Evolutionary conservation across 805 yeast genomes (phyloP), one percentile per base, ranked within the genome.

Genomic region (Nakazawaea anatomiae): DNA sequence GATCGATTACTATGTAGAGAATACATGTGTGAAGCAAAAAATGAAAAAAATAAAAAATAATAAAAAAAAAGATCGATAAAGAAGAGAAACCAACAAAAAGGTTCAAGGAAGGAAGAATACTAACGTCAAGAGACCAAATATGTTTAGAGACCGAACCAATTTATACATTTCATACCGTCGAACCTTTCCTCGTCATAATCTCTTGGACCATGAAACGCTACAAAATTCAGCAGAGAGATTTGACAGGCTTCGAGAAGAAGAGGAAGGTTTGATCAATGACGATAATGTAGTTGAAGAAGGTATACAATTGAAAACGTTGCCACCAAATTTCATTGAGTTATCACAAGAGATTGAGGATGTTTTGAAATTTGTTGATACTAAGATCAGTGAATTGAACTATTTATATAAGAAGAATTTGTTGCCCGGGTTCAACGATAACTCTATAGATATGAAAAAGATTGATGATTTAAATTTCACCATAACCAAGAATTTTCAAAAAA

Each of bases 141-240:
- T 92, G 97, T 88, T 87, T 62, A 77, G 98, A 65, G 98, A 94
- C 69, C 76, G 97, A 65, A 94, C 99, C n/a, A 92, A 91, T 62
- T 75, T 92, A 56, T 92, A 76, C 66, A 72, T 90, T 27, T 89
- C 97, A 44, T 92, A 87, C 63, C 80, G 99, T 55, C 81, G 94
- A 53, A 90, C 98, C 9, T 85, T 84, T 52, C 95, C 96, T 0
- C 90, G 90, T 57, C 80, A 76, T 54, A 69, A 71, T 27, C 56
- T 52, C 14, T 56, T 55, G 14, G 52, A 44, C 6, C 55, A 40
- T 51, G 54, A 49, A 39, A 41, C 43, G n/a, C 44, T 28, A n/a
- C 40, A 14, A 52, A 48, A 42, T 4, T 43, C 46, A 14, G 10
- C 32, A 4, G 32, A 34, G 58, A 51, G 62, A 43, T 74, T 76